Conservation (phyloP, 140 eudicot species). For the Senecio squalidus region DNA sequence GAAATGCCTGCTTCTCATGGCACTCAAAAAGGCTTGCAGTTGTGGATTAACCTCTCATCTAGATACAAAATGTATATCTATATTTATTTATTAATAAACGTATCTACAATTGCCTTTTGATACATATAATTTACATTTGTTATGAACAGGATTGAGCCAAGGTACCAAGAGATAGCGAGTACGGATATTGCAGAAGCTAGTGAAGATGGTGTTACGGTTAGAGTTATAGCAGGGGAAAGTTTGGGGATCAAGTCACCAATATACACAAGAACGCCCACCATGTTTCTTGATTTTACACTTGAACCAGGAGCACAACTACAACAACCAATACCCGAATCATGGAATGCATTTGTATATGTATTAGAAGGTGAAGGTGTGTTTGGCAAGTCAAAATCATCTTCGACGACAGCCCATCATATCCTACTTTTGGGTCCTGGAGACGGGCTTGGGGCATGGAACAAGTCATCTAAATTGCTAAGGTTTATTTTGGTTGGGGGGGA, state of each 20-base stretch:
- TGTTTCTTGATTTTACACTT: conserved; percentile 71
- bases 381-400: conserved; percentile 45
- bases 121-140: neutral
- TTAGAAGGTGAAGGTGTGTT: conserved; percentile 78
- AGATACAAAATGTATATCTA: conserved; percentile 50
- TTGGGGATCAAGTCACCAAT: conserved; percentile 62
- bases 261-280: conserved; percentile 74
- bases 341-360: conserved; percentile 74
- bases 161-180: conserved; percentile 65
- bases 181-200: conserved; percentile 45
- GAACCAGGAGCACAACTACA: conserved; percentile 54
- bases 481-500: conserved; percentile 75
- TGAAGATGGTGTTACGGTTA: conserved; percentile 56
- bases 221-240: conserved; percentile 78
- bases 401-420: conserved; percentile 44
- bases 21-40: conserved; percentile 73
- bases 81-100: neutral
- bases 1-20: conserved; percentile 88
- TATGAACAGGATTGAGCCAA: conserved; percentile 61
- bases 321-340: conserved; percentile 63
- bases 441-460: conserved; percentile 65
- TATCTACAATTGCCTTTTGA: neutral
- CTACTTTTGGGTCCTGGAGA: conserved; percentile 64
- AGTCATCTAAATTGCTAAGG: conserved; percentile 44
- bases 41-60: conserved; percentile 85